phyloP scores from a whole-genome alignment of 805 yeast genomes.

The Yamadazyma takamatsuzukensis region DNA sequence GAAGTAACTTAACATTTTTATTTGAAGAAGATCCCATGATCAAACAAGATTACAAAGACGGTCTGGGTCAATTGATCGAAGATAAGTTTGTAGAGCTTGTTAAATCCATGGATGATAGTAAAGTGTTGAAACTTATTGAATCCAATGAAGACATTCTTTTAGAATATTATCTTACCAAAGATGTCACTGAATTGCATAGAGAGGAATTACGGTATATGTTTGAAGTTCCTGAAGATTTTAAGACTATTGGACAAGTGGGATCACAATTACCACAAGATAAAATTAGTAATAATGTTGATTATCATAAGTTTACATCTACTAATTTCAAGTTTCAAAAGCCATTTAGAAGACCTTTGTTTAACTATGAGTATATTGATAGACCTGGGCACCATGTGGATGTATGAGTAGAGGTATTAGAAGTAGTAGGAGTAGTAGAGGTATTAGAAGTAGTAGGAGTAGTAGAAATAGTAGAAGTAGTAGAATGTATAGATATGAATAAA shows the following conservation, averaged over 20 bases:
- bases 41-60: slow-evolving; percentile 11
- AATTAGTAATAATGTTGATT: slow-evolving; percentile 15
- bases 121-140: slow-evolving; percentile 17
- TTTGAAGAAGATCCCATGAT: slow-evolving; percentile 12
- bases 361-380: slow-evolving; percentile 23
- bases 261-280: slow-evolving; percentile 11
- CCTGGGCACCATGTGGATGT: slow-evolving; percentile 16
- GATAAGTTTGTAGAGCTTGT: slow-evolving; percentile 16
- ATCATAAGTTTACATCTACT: slow-evolving; percentile 17
- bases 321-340: slow-evolving; percentile 21
- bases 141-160: slow-evolving; percentile 13
- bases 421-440: too few relatives aligned
- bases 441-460: too few relatives aligned
- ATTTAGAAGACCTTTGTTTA: slow-evolving; percentile 22
- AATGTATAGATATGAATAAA: too few relatives aligned
- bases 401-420: background rate
- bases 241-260: slow-evolving; percentile 20
- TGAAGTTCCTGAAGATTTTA: slow-evolving; percentile 18
- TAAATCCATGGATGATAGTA: slow-evolving; percentile 13
- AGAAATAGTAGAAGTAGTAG: too few relatives aligned
- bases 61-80: slow-evolving; percentile 9
- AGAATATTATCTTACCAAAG: slow-evolving; percentile 19
- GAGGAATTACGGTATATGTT: slow-evolving; percentile 18
- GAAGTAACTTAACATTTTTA: slow-evolving; percentile 10
- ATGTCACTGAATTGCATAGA: slow-evolving; percentile 18